Percentiles rank a stretch among this genome's conserved stretches.
phyloP scores from a whole-genome alignment of 176 grass and related monocot genomes.

The Eleusine indica region DNA sequence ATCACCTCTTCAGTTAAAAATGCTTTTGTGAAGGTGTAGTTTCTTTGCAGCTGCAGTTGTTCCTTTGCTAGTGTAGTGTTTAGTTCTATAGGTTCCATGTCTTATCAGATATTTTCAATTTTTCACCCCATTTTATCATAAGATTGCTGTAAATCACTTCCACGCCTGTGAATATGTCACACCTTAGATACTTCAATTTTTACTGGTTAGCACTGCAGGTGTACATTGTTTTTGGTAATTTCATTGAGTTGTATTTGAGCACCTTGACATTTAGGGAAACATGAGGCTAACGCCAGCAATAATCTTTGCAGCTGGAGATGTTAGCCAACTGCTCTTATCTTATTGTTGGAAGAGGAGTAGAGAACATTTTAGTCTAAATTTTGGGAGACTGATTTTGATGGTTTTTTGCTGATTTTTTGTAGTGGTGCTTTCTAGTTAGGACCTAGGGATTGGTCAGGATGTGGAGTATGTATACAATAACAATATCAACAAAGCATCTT shows the following conservation, averaged over 20 bases:
- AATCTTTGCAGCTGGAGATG: constrained; percentile 32
- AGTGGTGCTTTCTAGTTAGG: constrained; percentile 9
- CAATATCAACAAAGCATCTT: not conserved
- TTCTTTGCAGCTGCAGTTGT: constrained; percentile 41
- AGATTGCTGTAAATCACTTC: constrained; percentile 33
- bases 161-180: constrained; percentile 18
- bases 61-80: constrained; percentile 33
- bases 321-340: constrained; percentile 6
- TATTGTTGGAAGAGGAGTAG: not conserved
- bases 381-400: not conserved
- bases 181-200: constrained; percentile 22
- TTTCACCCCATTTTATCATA: constrained; percentile 10
- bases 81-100: not conserved
- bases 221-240: constrained; percentile 15
- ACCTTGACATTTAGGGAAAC: constrained; percentile 14
- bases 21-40: constrained; percentile 80
- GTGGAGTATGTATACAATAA: not conserved
- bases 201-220: not conserved
- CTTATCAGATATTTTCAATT: not conserved
- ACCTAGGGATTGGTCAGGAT: not conserved
- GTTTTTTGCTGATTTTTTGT: constrained; percentile 26
- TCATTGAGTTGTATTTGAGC: constrained; percentile 24
- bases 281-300: not conserved
- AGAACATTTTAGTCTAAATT: constrained; percentile 3
- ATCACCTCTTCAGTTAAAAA: constrained; percentile 91